phyloP scores from a whole-genome alignment of 441 rosid species.

The Adansonia gregorii region DNA sequence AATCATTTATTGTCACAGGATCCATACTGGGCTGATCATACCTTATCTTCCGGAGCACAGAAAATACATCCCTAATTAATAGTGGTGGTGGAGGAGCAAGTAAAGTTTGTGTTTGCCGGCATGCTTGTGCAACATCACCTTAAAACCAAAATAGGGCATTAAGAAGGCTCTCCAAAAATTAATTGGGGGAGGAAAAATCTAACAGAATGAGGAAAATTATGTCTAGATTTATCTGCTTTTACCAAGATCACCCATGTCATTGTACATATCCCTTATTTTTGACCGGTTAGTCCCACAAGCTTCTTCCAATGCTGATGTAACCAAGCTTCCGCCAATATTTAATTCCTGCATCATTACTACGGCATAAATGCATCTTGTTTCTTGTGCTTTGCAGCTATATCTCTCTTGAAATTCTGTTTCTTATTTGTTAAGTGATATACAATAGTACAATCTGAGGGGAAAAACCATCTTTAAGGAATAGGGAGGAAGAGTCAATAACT shows the following conservation, averaged over 20 bases:
- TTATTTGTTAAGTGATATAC: neutral
- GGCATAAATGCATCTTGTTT: slow-evolving; percentile 21
- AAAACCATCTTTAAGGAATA: neutral
- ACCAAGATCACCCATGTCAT: slow-evolving; percentile 84
- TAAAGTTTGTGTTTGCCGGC: slow-evolving; percentile 78
- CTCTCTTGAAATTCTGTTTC: neutral
- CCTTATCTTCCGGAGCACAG: slow-evolving; percentile 75
- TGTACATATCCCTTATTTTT: slow-evolving; percentile 77
- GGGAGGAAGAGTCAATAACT: neutral
- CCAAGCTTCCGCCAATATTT: slow-evolving; percentile 82
- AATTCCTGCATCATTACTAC: slow-evolving; percentile 56
- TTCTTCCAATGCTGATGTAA: slow-evolving; percentile 78
- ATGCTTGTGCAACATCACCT: slow-evolving; percentile 93
- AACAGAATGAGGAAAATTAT: neutral
- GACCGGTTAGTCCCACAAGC: slow-evolving; percentile 78
- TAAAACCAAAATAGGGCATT: slow-evolving; percentile 25
- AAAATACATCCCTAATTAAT: slow-evolving; percentile 67
- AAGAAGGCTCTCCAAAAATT: slow-evolving; percentile 24
- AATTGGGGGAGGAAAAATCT: neutral
- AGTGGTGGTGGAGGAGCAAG: slow-evolving; percentile 75
- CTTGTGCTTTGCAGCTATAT: neutral
- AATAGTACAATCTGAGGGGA: neutral
- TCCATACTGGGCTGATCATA: slow-evolving; percentile 35
- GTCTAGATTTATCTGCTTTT: slow-evolving; percentile 31
- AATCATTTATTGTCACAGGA: neutral